phyloP scores from a whole-genome alignment of 1,284 basidiomycete species.

The Cryptococcus sp. region DNA sequence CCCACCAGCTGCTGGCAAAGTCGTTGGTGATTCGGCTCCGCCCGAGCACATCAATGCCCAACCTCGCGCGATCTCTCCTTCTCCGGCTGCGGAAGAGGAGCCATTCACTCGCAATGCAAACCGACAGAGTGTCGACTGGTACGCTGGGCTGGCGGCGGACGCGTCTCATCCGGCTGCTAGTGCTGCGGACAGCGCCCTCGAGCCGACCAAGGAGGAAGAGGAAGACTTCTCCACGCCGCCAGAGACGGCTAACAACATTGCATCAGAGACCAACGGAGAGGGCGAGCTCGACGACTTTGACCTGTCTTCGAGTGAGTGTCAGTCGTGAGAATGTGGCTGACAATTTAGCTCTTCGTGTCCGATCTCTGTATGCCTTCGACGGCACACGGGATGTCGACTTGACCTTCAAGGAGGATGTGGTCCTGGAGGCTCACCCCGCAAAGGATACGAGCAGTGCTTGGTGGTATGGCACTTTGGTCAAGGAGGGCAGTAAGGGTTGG shows the following conservation, averaged over 20 bases:
- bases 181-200: conserved; percentile 28
- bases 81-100: conserved; percentile 34
- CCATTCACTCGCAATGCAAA: conserved; percentile 54
- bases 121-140: conserved; percentile 89
- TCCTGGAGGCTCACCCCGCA: conserved; percentile 79
- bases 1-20: conserved; percentile 63
- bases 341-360: conserved; percentile 64
- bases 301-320: conserved; percentile 56
- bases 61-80: conserved; percentile 50
- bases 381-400: conserved; percentile 85
- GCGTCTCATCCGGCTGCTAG: conserved; percentile 45
- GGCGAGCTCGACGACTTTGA: conserved; percentile 73
- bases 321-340: background rate
- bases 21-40: conserved; percentile 73
- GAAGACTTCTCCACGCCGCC: conserved; percentile 11
- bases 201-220: conserved; percentile 38
- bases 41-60: conserved; percentile 66
- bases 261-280: background rate
- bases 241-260: too few relatives aligned
- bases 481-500: conserved; percentile 72
- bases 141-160: conserved; percentile 81
- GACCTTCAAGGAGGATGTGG: conserved; percentile 76
- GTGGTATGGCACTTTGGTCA: conserved; percentile 84
- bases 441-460: conserved; percentile 70
- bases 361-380: conserved; percentile 78